Percentiles rank a stretch among this genome's conserved stretches.
Conservation (phyloP, 2,329 filamentous ascomycete species). For the Apiospora hydei region DNA sequence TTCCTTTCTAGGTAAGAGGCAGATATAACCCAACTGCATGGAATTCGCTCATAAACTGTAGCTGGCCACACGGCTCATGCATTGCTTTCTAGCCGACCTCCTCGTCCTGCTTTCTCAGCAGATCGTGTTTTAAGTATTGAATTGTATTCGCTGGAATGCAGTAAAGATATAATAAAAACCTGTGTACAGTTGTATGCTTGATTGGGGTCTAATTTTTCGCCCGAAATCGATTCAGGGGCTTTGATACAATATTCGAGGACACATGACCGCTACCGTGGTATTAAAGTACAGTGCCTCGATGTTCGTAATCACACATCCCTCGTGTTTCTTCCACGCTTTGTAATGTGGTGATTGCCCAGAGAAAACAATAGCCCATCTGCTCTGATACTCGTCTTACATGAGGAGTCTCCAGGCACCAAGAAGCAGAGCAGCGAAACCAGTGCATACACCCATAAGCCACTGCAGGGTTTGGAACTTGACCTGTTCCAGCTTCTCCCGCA, state of each 20-base stretch:
- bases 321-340: not conserved
- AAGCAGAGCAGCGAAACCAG: constrained; percentile 70
- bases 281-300: too few species aligned
- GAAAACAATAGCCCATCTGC: not conserved
- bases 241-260: not conserved
- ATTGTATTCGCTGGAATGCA: not conserved
- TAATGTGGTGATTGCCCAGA: not conserved
- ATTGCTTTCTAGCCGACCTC: too few species aligned
- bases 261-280: not conserved
- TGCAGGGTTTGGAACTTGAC: constrained; percentile 98
- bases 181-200: not conserved
- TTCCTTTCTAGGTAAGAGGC: not conserved
- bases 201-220: not conserved
- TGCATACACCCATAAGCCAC: constrained; percentile 91
- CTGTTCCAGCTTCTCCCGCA: constrained; percentile 91
- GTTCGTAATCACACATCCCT: not conserved
- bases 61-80: not conserved
- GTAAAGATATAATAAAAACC: not conserved
- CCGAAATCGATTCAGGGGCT: not conserved
- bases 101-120: not conserved
- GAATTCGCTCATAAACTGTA: not conserved
- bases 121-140: not conserved
- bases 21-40: not conserved
- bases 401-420: constrained; percentile 75
- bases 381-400: constrained; percentile 54